Evolutionary conservation across 2,329 filamentous ascomycete genomes (phyloP).

Genomic region (Microdochium nivale): DNA sequence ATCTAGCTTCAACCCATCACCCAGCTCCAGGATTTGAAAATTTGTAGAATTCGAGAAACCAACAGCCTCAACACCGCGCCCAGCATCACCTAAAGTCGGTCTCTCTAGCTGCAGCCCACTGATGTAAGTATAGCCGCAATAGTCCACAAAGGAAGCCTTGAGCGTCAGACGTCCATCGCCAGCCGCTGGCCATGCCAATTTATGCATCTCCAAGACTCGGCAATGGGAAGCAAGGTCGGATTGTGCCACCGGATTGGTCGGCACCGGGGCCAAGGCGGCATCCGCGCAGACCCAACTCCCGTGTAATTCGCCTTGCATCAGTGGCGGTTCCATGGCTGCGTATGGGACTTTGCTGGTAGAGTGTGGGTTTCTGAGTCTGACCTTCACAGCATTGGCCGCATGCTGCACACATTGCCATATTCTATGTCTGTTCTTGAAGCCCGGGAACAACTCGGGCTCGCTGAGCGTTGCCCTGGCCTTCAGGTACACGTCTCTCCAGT

Average conservation of each 20-base stretch:
- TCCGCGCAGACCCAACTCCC: conserved; percentile 1
- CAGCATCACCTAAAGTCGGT: background rate
- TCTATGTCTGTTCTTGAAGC: conserved; percentile 10
- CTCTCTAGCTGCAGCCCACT: conserved; percentile 7
- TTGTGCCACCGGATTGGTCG: background rate
- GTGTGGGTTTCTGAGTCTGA: conserved; percentile 8
- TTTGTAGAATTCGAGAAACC: conserved; percentile 6
- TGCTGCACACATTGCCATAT: conserved; percentile 9
- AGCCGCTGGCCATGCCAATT: conserved; percentile 2
- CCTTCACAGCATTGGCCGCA: conserved; percentile 5
- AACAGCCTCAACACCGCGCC: conserved; percentile 1
- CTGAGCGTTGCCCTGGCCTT: conserved; percentile 8
- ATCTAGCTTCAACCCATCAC: conserved; percentile 1
- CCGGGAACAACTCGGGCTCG: conserved; percentile 5
- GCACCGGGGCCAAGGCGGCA: conserved; percentile 1
- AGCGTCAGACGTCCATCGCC: conserved; percentile 1
- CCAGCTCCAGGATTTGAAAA: conserved; percentile 4
- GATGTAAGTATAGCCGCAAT: conserved; percentile 7
- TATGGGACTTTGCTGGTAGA: conserved; percentile 3
- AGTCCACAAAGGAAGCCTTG: conserved; percentile 7
- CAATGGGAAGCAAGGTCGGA: conserved; percentile 5
- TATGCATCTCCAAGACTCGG: conserved; percentile 9
- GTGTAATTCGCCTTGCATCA: background rate
- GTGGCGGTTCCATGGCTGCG: background rate
- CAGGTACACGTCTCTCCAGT: conserved; percentile 12